A percentile compares a stretch with the other conserved stretches of the same genome.
Evolutionary conservation across 257 asterid genomes (phyloP).

Genomic region (Anisodus acutangulus): DNA sequence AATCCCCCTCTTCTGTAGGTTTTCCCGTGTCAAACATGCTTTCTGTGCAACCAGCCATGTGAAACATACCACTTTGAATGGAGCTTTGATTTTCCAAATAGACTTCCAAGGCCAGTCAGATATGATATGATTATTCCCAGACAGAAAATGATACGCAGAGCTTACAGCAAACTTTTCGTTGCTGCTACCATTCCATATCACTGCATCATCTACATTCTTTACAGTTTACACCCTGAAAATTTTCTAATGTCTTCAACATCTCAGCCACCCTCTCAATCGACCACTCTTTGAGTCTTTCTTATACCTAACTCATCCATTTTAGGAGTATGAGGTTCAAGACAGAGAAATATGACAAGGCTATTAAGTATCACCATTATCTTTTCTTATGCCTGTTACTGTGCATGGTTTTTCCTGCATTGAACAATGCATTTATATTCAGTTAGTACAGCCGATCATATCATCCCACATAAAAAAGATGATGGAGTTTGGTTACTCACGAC

Average conservation of each 20-base stretch:
- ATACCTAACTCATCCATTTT: not conserved
- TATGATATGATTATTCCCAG: not conserved
- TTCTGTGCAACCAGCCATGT: not conserved
- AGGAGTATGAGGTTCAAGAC: not conserved
- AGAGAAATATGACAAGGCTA: not conserved
- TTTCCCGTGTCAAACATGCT: not conserved
- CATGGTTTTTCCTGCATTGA: not conserved
- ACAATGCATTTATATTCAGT: not conserved
- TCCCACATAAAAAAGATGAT: not conserved
- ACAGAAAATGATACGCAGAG: not conserved
- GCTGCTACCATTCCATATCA: not conserved
- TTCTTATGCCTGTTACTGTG: slow-evolving; percentile 7
- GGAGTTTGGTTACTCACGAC: not conserved
- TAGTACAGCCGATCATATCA: not conserved
- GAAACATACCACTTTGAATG: not conserved
- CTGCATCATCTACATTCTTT: not conserved
- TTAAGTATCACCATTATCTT: not conserved
- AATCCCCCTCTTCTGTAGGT: not conserved
- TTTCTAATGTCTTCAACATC: not conserved
- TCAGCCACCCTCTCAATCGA: not conserved
- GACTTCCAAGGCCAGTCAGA: not conserved
- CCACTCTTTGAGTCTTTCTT: not conserved
- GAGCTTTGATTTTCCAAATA: not conserved
- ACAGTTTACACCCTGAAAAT: not conserved
- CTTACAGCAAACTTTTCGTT: not conserved